phyloP scores from a whole-genome alignment of 371 early-diverging fungal species.

The Apophysomyces elegans region DNA sequence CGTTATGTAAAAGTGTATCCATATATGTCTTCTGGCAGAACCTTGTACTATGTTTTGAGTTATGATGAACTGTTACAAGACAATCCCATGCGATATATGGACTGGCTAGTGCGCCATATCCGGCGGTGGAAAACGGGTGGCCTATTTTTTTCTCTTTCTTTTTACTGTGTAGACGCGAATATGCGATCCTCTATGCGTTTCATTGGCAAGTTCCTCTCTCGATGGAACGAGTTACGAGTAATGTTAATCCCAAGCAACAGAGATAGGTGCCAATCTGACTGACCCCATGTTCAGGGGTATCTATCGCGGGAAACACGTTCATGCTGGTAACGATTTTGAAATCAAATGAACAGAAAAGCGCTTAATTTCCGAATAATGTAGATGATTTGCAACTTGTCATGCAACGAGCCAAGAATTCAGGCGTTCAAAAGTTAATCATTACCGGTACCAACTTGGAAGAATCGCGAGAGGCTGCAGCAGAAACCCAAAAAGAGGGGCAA shows the following conservation, averaged over 20 bases:
- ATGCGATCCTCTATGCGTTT: constrained; percentile 2
- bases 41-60: too few species aligned
- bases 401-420: constrained; percentile 64
- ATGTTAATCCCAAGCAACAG: constrained; percentile 27
- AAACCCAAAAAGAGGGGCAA: constrained; percentile 10
- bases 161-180: too few species aligned
- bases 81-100: too few species aligned
- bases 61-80: too few species aligned
- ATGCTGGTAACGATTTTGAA: constrained; percentile 51
- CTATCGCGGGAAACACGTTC: constrained; percentile 79
- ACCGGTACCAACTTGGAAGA: constrained; percentile 78
- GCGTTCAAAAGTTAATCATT: constrained; percentile 75
- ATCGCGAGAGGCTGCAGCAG: constrained; percentile 51
- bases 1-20: too few species aligned
- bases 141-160: too few species aligned
- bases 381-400: constrained; percentile 75
- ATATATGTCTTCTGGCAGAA: too few species aligned
- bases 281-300: constrained; percentile 85
- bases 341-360: neutral
- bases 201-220: neutral
- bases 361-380: constrained; percentile 14
- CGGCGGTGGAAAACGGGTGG: too few species aligned
- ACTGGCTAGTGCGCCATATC: too few species aligned
- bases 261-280: constrained; percentile 86
- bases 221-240: neutral